A percentile compares a stretch with the other conserved stretches of the same genome.
phyloP scores from a whole-genome alignment of 148 eudicot species.

The Camellia sinensis region DNA sequence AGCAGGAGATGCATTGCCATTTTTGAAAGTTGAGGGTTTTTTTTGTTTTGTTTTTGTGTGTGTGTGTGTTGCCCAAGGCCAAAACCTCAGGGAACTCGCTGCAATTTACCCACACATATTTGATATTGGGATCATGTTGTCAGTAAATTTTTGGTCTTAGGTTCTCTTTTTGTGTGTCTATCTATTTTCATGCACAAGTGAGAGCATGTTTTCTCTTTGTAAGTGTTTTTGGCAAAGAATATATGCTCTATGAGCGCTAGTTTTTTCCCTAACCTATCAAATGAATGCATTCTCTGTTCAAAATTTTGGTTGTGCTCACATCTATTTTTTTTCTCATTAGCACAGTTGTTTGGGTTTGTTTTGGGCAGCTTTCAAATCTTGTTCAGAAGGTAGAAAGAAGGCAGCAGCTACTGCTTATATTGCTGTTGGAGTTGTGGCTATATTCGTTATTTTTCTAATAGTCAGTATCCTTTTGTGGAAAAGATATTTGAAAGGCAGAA shows the following conservation, averaged over 20 bases:
- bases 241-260: not conserved
- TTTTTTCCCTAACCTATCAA: not conserved
- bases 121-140: too few relatives aligned
- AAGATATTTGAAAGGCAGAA: slow-evolving; percentile 21
- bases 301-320: not conserved
- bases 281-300: slow-evolving; percentile 1
- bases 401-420: slow-evolving; percentile 20
- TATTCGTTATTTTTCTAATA: slow-evolving; percentile 18
- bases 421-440: slow-evolving; percentile 24
- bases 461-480: slow-evolving; percentile 38
- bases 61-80: too few relatives aligned
- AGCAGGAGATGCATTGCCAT: too few relatives aligned
- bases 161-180: too few relatives aligned
- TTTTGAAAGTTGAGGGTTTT: too few relatives aligned
- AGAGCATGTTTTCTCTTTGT: too few relatives aligned
- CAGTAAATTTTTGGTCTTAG: too few relatives aligned
- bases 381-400: slow-evolving; percentile 31
- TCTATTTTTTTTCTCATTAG: not conserved
- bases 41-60: too few relatives aligned
- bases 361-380: slow-evolving; percentile 32
- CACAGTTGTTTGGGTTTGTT: slow-evolving; percentile 2
- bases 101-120: too few relatives aligned
- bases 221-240: too few relatives aligned
- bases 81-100: too few relatives aligned
- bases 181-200: too few relatives aligned